A percentile compares a stretch with the other conserved stretches of the same genome.
phyloP scores from a whole-genome alignment of 371 early-diverging fungal species.

The Smittium culicis region DNA sequence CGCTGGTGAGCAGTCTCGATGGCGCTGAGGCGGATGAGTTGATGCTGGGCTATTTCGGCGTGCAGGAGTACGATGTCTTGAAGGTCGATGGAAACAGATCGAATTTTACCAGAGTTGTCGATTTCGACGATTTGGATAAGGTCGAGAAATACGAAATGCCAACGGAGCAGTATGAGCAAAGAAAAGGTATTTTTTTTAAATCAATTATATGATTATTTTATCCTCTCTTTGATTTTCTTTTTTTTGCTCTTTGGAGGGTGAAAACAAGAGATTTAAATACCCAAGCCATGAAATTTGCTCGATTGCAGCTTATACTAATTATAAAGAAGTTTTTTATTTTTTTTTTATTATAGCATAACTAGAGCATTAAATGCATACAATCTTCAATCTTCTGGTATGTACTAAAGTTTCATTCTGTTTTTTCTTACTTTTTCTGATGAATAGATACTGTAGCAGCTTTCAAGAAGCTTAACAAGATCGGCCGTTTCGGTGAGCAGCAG shows the following conservation, averaged over 20 bases:
- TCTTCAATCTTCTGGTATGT: too few relatives aligned
- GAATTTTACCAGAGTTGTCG: constrained; percentile 15
- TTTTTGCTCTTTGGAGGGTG: too few relatives aligned
- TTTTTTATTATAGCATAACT: too few relatives aligned
- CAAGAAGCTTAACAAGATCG: constrained; percentile 75
- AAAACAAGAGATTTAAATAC: too few relatives aligned
- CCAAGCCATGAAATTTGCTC: too few relatives aligned
- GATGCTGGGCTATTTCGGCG: constrained; percentile 78
- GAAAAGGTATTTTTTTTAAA: constrained; percentile 36
- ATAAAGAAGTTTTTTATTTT: too few relatives aligned
- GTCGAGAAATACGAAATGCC: constrained; percentile 86
- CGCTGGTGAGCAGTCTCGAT: constrained; percentile 41
- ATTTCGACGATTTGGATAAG: constrained; percentile 70
- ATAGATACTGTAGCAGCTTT: constrained; percentile 77
- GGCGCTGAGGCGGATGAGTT: constrained; percentile 48
- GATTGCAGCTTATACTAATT: too few relatives aligned
- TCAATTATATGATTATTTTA: too few relatives aligned
- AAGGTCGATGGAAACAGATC: constrained; percentile 29
- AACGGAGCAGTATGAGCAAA: constrained; percentile 71
- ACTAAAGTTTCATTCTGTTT: too few relatives aligned
- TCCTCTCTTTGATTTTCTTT: too few relatives aligned
- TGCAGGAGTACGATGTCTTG: constrained; percentile 62
- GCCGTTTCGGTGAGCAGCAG: constrained; percentile 55
- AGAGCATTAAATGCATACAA: too few relatives aligned
- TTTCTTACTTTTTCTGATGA: neutral